Base-by-base conservation (phyloP, 306 rosid genomes). In the Prunus salicina region DNA sequence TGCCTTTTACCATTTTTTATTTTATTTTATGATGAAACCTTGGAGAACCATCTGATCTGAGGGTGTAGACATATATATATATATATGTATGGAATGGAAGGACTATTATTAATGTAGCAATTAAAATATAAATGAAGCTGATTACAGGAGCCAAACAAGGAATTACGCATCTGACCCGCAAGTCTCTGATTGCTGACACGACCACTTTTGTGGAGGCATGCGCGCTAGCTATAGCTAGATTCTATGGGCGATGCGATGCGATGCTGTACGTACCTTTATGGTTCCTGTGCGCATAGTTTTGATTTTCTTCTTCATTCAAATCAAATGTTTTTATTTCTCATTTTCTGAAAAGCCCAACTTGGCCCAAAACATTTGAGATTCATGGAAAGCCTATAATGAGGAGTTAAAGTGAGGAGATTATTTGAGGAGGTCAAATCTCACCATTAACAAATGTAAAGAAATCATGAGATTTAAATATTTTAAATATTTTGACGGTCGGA, bases 141-240 rank as follows among this genome's bases (percentile, higher is more conserved):
- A 56, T 19, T 56, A 3, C 25, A 58, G 24, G 30, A 58, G 22
- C 69, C 18, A 66, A 67, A 43, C 53, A 67, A 20, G 20, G 55
- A 20, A 24, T 38, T n/a, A 6, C 9, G 62, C 11, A 45, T n/a
- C 71, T 67, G 43, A 25, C 41, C 62, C 2, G 43, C 18, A 52
- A 30, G 20, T 62, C 1, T 3, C n/a, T 63, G 45, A 63, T 63
- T 30, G 45, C 6, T 62, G 45, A 62, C 67, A 62, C 30, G 49
- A 55, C 55, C 43, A 47, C 73, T 51, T 22, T 71, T 67, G 57
- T 11, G 49, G 32, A 51, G 64, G 49, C 64, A 3, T 71, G 75
- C 18, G 28, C 18, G 41, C 45, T 28, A 9, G 84, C 70, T 34
- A 57, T 38, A 38, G 43, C 43, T 38, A 49, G 45, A 49, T 49